phyloP scores from a whole-genome alignment of 192 early-diverging fungal species.

The Coemansia biformis region DNA sequence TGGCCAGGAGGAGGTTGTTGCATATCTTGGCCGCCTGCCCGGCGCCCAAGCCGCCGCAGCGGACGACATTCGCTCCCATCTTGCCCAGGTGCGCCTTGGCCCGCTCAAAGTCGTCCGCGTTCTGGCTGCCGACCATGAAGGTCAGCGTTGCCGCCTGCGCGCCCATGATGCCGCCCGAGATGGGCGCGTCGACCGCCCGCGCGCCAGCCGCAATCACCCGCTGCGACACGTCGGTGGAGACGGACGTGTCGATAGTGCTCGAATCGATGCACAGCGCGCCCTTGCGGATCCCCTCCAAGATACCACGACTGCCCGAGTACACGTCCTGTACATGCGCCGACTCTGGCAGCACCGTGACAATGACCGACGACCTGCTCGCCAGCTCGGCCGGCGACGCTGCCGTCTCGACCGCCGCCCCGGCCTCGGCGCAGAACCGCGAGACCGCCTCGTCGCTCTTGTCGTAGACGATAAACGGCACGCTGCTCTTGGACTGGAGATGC shows the following conservation, averaged over 20 bases:
- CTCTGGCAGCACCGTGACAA: conserved; percentile 91
- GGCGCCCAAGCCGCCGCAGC: conserved; percentile 76
- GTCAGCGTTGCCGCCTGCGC: conserved; percentile 87
- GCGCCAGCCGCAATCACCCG: conserved; percentile 57
- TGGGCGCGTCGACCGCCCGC: conserved; percentile 82
- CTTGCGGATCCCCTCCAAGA: conserved; percentile 52
- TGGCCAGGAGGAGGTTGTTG: conserved; percentile 95
- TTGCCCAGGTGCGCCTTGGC: conserved; percentile 57
- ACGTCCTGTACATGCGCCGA: conserved; percentile 73
- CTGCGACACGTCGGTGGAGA: conserved; percentile 66
- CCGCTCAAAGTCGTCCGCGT: conserved; percentile 53
- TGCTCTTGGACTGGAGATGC: conserved; percentile 64
- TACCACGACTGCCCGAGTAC: conserved; percentile 71
- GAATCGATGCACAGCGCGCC: conserved; percentile 74
- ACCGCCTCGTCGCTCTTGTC: conserved; percentile 61
- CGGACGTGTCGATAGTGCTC: conserved; percentile 84
- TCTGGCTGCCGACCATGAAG: conserved; percentile 88
- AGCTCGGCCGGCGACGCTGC: conserved; percentile 67
- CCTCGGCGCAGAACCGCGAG: conserved; percentile 50
- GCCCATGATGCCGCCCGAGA: conserved; percentile 88
- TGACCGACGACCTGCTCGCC: conserved; percentile 61
- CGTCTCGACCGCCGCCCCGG: conserved; percentile 24
- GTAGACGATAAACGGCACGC: conserved; percentile 61
- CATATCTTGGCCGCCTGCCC: conserved; percentile 94
- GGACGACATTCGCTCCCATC: conserved; percentile 89